Evolutionary conservation across 1,284 basidiomycete genomes (phyloP).

Genomic region (Cutaneotrichosporon mucoides): DNA sequence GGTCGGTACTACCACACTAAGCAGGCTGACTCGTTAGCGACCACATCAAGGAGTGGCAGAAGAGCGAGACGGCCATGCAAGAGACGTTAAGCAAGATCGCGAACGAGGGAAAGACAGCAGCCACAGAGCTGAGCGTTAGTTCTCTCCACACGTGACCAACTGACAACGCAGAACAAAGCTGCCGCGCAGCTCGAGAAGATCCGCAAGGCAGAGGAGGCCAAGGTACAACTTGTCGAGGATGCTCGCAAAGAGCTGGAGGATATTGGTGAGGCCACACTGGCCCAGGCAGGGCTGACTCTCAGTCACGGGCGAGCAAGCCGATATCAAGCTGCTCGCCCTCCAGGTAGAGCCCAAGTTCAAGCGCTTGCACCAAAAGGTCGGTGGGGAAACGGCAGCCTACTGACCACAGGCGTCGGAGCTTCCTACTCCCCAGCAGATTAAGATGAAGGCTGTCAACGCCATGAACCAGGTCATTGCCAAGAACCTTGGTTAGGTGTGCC

Average conservation of each 20-base stretch:
- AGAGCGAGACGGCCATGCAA: neutral
- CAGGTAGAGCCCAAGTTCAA: neutral
- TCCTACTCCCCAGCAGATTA: neutral
- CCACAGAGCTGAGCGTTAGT: neutral
- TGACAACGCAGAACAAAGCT: neutral
- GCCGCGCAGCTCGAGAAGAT: conserved; percentile 8
- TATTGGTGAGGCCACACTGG: conserved; percentile 11
- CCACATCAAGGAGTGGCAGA: neutral
- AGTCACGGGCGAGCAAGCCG: neutral
- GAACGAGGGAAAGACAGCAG: neutral
- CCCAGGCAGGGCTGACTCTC: neutral
- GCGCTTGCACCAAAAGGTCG: neutral
- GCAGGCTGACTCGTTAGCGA: neutral
- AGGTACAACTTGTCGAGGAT: conserved; percentile 2
- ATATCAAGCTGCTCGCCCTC: neutral
- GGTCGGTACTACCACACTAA: neutral
- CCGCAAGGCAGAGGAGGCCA: conserved; percentile 3
- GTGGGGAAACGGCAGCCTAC: neutral
- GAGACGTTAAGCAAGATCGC: neutral
- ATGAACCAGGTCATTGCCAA: too few species aligned
- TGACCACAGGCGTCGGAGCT: neutral
- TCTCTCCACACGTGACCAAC: too few species aligned
- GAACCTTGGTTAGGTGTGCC: too few species aligned
- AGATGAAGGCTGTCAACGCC: neutral
- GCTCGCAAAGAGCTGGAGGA: conserved; percentile 14